Base-by-base conservation (phyloP, 208 protist species). In the Leptomonas pyrrhocoris region DNA sequence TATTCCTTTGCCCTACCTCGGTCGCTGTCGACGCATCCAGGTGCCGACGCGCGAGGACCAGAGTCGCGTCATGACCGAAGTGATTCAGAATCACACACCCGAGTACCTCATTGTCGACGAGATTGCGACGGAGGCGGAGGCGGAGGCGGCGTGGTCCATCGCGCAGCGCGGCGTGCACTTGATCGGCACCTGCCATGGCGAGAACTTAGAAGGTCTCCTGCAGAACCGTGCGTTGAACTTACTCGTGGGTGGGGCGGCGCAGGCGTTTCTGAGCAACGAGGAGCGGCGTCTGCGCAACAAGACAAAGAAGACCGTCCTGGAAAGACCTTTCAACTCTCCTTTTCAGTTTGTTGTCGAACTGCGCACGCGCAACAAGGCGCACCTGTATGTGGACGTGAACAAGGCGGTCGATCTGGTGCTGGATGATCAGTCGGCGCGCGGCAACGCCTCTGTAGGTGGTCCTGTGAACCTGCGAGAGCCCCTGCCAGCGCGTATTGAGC, bases 101-200 rank as follows among this genome's bases (percentile, higher is more conserved):
- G 88, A 98, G 59, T 93, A 89, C 48, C 81, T 98, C 66, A 75
- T 98, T 46, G 92, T 98, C 40, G 97, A 98, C 73, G 96, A 98
- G 81, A 85, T 98, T 51, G 81, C 85, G 7, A 89, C 77, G 15
- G 67, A 54, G 19, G 81, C 65, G 25, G 93, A 98, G 73, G 91
- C 83, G 16, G 70, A 96, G 42, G 92, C 86, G 31, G 89, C 84
- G 48, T 94, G 88, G 83, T 95, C 90, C 11, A 95, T 95, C 31
- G 74, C 89, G 8, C 85, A 97, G 67, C 82, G 95, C 51, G 95
- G 95, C 18, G 91, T 97, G 42, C 77, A 71, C 59, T 68, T 98
- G 50, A 85, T 98, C 46, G 94, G 88, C 21, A 96, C 93, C 2
- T 97, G 90, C 59, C 96, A 98, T 78, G 96, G 96, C 38, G 84